These are phyloP conservation scores for Peribolospora baueri DNA, from an alignment of 768 basidiomycete species.

Conservation along the genomic window DNA sequence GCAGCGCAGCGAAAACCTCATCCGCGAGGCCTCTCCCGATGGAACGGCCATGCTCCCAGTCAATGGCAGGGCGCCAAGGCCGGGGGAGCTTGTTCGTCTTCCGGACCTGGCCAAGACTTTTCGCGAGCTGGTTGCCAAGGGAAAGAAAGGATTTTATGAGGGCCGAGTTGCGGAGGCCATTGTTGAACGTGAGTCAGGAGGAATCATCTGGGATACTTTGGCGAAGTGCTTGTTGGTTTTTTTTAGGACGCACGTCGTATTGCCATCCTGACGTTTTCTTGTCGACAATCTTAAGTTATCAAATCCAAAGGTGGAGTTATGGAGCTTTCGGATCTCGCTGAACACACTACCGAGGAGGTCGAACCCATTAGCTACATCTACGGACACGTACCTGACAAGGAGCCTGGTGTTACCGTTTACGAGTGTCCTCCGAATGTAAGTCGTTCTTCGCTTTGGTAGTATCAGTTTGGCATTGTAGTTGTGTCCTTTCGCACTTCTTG, in stretches of 20 bases:
- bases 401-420: conserved; percentile 55
- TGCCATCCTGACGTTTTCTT: neutral
- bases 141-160: conserved; percentile 82
- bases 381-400: conserved; percentile 20
- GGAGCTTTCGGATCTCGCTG: conserved; percentile 78
- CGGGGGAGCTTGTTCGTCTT: conserved; percentile 34
- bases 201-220: neutral
- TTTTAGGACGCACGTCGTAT: neutral
- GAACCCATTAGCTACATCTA: conserved; percentile 84
- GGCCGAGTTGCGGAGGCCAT: conserved; percentile 74
- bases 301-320: conserved; percentile 73
- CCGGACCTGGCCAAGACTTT: conserved; percentile 68
- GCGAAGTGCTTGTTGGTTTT: neutral
- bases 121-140: conserved; percentile 47
- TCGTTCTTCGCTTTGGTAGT: too few relatives aligned
- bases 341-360: conserved; percentile 51
- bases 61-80: conserved; percentile 53
- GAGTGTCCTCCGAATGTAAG: conserved; percentile 82
- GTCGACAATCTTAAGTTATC: conserved; percentile 26
- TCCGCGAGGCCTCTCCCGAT: conserved; percentile 65
- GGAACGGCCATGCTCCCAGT: conserved; percentile 55
- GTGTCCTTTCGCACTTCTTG: too few relatives aligned
- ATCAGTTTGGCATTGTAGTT: too few relatives aligned
- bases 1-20: conserved; percentile 36
- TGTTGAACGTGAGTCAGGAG: conserved; percentile 29